Base-by-base conservation (phyloP, 768 basidiomycete genomes). In the Daedaleopsis nitida region DNA sequence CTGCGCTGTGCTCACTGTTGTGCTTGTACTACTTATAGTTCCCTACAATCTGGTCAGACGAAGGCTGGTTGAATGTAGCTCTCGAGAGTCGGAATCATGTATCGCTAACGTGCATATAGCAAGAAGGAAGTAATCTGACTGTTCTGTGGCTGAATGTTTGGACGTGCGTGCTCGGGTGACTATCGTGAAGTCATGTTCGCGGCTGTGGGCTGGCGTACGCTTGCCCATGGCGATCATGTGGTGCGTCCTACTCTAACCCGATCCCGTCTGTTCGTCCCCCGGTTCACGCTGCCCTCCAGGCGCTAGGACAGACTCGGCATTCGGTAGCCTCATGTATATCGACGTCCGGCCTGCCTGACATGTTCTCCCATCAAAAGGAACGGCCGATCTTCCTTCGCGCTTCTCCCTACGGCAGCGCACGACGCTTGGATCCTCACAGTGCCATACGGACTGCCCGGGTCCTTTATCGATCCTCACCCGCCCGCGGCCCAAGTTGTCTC, bases 21-120 rank as follows among this genome's bases (percentile, higher is more conserved):
- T 63, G 48, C 45, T 35, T 65, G 64, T 61, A 57, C 57, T 65
- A 53, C 64, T 67, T 57, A 63, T 62, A 34, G 16, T 63, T 7
- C 27, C 27, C 23, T 23, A 11, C 32, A 32, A 44, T 16, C 47
- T 35, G 34, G 34, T 42, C 51, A 58, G 62, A 58, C 21, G 57
- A 52, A 35, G 42, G 32, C 42, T 43, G 38, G 42, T 21, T 47
- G 57, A 52, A 63, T 63, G 62, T 63, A 63, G 62, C 62, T 59
- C 43, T 47, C 44, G 57, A 48, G 45, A 63, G 50, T 44, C 39
- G 23, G 57, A 39, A 55, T 48, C 14, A 51, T 63, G 62, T 63
- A 63, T 59, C 44, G 51, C 55, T 57, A 58, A 44, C 32, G 23
- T 39, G 37, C 52, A n/a, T 57, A 53, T 52, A 32, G 14, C 52